phyloP scores from a whole-genome alignment of 495 filamentous ascomycete genomes.

The Xylaria venustula region DNA sequence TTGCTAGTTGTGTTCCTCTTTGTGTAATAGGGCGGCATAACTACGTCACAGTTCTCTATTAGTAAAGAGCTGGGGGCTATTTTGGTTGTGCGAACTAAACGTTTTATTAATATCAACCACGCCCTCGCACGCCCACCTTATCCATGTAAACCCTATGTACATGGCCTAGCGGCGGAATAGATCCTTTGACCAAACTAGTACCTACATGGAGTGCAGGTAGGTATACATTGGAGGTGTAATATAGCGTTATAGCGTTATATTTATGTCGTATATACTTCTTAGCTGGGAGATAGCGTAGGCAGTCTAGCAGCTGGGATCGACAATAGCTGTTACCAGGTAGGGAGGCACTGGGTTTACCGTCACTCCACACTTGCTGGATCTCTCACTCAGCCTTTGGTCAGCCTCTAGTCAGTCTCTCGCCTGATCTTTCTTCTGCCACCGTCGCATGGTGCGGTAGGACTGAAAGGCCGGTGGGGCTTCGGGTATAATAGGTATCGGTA shows the following conservation, averaged over 20 bases:
- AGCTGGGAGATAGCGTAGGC: too few species aligned
- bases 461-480: conserved; percentile 4
- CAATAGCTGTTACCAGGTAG: conserved; percentile 1
- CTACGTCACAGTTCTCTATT: conserved; percentile 11
- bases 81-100: background rate
- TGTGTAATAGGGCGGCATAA: conserved; percentile 14
- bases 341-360: background rate
- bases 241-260: too few species aligned
- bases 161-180: too few species aligned
- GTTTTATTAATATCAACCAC: too few species aligned
- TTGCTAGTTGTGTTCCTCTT: conserved; percentile 9
- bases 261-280: too few species aligned
- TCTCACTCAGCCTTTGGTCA: too few species aligned
- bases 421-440: conserved; percentile 12
- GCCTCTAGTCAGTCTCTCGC: background rate
- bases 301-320: background rate
- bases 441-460: conserved; percentile 8
- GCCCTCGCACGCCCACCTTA: too few species aligned
- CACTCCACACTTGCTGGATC: background rate
- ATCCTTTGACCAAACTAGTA: too few species aligned
- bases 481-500: background rate
- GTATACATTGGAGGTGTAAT: too few species aligned
- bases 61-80: background rate
- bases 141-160: too few species aligned
- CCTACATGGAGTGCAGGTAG: too few species aligned